Conservation (phyloP, 1,139 yeast genomes). For the Lodderomyces oxycetoniae region DNA sequence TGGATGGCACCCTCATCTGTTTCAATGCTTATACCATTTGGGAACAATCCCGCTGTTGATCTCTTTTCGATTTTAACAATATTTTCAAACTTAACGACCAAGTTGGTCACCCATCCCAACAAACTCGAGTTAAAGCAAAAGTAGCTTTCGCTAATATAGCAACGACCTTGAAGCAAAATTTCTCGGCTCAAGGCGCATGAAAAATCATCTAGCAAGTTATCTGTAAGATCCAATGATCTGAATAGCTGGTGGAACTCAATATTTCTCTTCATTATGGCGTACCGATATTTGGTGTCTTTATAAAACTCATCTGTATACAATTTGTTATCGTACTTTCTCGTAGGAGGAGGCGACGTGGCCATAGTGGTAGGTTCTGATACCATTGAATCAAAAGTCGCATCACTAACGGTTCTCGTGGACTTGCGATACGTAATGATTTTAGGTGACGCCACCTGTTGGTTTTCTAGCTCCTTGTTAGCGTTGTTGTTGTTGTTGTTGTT, state of each 20-base stretch:
- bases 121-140: conserved; percentile 89
- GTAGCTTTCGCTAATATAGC: conserved; percentile 76
- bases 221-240: conserved; percentile 62
- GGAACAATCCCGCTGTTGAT: conserved; percentile 83
- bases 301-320: conserved; percentile 37
- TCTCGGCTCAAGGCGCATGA: conserved; percentile 89
- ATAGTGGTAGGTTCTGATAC: conserved; percentile 6
- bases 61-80: conserved; percentile 72
- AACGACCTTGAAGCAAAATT: conserved; percentile 83
- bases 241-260: conserved; percentile 77
- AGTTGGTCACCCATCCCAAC: conserved; percentile 86
- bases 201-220: conserved; percentile 75
- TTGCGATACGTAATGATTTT: conserved; percentile 47
- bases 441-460: conserved; percentile 26
- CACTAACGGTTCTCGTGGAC: conserved; percentile 32
- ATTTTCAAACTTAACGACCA: conserved; percentile 69
- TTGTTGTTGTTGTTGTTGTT: background rate
- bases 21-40: conserved; percentile 80
- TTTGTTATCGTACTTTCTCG: conserved; percentile 29
- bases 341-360: conserved; percentile 13
- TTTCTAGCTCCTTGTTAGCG: conserved; percentile 2
- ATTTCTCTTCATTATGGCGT: conserved; percentile 67
- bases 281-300: conserved; percentile 37
- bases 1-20: conserved; percentile 60
- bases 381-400: conserved; percentile 25